Conservation (phyloP, 176 grass and related monocot genomes). For the Elaeis guineensis region DNA sequence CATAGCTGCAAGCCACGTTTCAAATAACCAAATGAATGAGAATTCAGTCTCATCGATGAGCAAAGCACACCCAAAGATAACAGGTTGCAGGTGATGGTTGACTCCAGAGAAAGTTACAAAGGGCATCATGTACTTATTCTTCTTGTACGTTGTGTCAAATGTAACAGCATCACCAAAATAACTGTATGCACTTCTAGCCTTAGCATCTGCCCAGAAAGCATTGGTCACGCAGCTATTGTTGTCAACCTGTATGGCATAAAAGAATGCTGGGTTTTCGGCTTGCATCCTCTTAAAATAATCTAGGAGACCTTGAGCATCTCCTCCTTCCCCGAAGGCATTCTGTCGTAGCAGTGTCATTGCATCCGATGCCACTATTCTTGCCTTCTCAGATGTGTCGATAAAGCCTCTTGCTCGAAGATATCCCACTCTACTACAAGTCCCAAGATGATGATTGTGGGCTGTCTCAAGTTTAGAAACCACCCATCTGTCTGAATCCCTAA, state of each 20-base stretch:
- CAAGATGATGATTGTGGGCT: constrained; percentile 69
- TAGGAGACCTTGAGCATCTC: constrained; percentile 53
- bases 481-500: constrained; percentile 54
- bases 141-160: constrained; percentile 82
- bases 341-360: constrained; percentile 39
- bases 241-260: constrained; percentile 80
- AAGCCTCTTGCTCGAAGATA: constrained; percentile 63
- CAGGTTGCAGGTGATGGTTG: constrained; percentile 81
- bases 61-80: constrained; percentile 76
- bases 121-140: constrained; percentile 88
- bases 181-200: constrained; percentile 48
- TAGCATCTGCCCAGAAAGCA: constrained; percentile 75
- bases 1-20: constrained; percentile 81
- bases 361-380: constrained; percentile 34
- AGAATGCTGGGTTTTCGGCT: constrained; percentile 52
- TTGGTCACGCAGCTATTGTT: constrained; percentile 61
- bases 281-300: constrained; percentile 75
- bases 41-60: constrained; percentile 75
- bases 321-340: constrained; percentile 58
- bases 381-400: constrained; percentile 31
- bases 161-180: constrained; percentile 75
- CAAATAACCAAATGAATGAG: constrained; percentile 82
- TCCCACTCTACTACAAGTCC: constrained; percentile 48
- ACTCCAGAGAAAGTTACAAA: constrained; percentile 77
- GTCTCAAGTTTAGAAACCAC: constrained; percentile 93